These are phyloP conservation scores for Myxozyma monticola DNA, from an alignment of 805 yeast genomes.

Conservation along the genomic window DNA sequence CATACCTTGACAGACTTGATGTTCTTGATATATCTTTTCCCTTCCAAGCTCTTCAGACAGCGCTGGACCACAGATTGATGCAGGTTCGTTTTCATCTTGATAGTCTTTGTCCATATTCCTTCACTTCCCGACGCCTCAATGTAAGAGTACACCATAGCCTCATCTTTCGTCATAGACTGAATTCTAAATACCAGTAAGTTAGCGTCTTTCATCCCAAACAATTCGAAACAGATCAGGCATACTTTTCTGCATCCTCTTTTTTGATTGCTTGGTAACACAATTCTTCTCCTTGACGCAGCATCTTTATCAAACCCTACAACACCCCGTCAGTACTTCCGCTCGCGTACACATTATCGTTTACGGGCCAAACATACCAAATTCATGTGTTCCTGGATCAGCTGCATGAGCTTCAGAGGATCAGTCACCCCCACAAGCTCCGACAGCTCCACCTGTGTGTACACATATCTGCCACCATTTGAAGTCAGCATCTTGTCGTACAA, in stretches of 20 bases:
- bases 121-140: constrained; percentile 92
- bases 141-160: constrained; percentile 84
- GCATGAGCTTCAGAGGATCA: constrained; percentile 47
- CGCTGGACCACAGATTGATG: constrained; percentile 82
- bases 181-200: constrained; percentile 46
- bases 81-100: constrained; percentile 78
- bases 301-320: constrained; percentile 65
- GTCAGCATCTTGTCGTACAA: constrained; percentile 26
- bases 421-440: constrained; percentile 49
- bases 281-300: constrained; percentile 61
- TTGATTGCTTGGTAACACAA: constrained; percentile 75
- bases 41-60: constrained; percentile 73
- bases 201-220: too few relatives aligned
- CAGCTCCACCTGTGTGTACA: constrained; percentile 71
- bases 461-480: constrained; percentile 42
- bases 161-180: constrained; percentile 78
- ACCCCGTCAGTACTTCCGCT: too few relatives aligned
- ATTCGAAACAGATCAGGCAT: neutral
- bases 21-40: constrained; percentile 77
- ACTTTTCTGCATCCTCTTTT: constrained; percentile 60
- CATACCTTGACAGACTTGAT: constrained; percentile 78
- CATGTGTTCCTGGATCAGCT: constrained; percentile 48
- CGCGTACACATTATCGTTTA: too few relatives aligned
- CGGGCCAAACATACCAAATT: constrained; percentile 39
- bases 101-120: constrained; percentile 90